Conservation (phyloP, 1,284 basidiomycete genomes). For the Cryptococcus jaspeensis region DNA sequence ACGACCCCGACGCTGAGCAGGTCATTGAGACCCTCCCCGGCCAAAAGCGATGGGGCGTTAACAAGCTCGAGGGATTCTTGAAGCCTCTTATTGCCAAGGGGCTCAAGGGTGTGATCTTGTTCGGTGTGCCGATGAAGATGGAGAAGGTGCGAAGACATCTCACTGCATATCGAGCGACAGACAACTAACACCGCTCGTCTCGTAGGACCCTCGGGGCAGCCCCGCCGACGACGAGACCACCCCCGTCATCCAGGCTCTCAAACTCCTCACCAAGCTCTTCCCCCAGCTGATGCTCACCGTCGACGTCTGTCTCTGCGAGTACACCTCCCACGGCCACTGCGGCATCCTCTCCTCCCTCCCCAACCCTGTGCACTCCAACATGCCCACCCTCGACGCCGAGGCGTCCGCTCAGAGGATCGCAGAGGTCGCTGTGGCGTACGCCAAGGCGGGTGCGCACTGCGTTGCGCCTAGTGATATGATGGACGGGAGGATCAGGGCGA, state of each 20-base stretch:
- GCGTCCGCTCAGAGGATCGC: constrained; percentile 83
- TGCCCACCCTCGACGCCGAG: constrained; percentile 57
- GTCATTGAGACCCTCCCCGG: constrained; percentile 75
- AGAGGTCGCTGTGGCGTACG: constrained; percentile 89
- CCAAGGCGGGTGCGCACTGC: constrained; percentile 90
- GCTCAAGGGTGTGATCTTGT: constrained; percentile 86
- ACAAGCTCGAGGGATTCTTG: constrained; percentile 84
- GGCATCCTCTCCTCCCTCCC: constrained; percentile 63
- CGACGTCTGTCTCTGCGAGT: constrained; percentile 99
- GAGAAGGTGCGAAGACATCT: constrained; percentile 63
- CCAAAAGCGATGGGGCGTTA: constrained; percentile 90
- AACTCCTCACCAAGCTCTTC: constrained; percentile 71
- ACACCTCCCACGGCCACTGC: constrained; percentile 97
- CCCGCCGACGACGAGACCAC: constrained; percentile 87
- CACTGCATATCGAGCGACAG: background rate
- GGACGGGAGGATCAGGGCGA: constrained; percentile 89
- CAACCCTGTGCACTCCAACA: constrained; percentile 37
- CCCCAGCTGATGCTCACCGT: constrained; percentile 83
- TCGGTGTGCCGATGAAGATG: constrained; percentile 87
- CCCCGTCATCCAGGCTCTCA: constrained; percentile 89
- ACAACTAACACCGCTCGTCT: background rate
- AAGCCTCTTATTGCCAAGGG: constrained; percentile 86
- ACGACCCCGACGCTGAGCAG: constrained; percentile 79
- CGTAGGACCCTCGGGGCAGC: constrained; percentile 74
- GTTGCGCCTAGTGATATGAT: constrained; percentile 99